phyloP scores from a whole-genome alignment of 108 stramenopile genomes.

The Tribonema minus region DNA sequence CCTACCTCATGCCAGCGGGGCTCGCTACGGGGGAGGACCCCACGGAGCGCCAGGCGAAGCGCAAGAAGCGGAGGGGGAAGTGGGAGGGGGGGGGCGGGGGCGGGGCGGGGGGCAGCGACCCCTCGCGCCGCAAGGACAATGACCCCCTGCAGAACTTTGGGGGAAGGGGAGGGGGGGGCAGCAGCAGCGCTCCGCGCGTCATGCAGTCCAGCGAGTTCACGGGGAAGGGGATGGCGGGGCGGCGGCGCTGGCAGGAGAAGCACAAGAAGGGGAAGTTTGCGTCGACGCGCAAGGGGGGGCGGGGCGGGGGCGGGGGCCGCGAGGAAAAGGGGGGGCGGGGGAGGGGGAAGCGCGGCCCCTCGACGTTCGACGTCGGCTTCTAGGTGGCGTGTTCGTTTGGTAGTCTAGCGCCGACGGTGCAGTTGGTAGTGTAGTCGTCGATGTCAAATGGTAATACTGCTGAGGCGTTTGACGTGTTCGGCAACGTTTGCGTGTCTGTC shows the following conservation, averaged over 20 bases:
- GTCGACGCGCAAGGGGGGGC: too few relatives aligned
- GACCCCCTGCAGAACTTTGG: conserved; percentile 84
- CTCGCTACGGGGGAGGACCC: conserved; percentile 75
- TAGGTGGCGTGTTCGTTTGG: too few relatives aligned
- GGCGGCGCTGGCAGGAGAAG: conserved; percentile 83
- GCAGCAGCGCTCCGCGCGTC: conserved; percentile 29
- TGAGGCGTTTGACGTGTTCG: too few relatives aligned
- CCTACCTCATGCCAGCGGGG: conserved; percentile 83
- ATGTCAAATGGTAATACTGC: too few relatives aligned
- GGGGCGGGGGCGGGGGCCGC: not conserved
- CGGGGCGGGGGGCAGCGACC: conserved; percentile 38
- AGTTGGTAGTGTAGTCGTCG: too few relatives aligned
- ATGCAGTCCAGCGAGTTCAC: conserved; percentile 13
- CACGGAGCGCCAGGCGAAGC: conserved; percentile 2
- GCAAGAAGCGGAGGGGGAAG: conserved; percentile 64
- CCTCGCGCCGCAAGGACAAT: conserved; percentile 65
- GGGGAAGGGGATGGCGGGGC: conserved; percentile 76
- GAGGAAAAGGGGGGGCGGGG: too few relatives aligned
- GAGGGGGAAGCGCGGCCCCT: too few relatives aligned
- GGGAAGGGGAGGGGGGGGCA: conserved; percentile 50
- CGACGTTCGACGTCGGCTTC: too few relatives aligned
- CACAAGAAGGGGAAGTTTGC: conserved; percentile 88
- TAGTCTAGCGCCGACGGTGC: too few relatives aligned
- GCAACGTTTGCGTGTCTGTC: too few relatives aligned
- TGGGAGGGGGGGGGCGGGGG: conserved; percentile 56